Conservation (phyloP, 2,329 filamentous ascomycete genomes). For the Pestalotiopsis sp. region DNA sequence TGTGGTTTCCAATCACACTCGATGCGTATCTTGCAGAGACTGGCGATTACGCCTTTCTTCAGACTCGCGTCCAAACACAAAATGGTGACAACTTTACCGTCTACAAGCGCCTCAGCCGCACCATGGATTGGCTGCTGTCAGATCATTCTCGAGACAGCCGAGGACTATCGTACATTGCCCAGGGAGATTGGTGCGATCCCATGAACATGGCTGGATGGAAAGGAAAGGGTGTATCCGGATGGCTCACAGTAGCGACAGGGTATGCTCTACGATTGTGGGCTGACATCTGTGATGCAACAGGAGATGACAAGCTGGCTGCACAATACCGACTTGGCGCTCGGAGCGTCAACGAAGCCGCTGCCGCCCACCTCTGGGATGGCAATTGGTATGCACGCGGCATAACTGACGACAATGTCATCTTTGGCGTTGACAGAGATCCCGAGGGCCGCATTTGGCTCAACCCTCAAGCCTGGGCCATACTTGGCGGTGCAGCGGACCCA, state of each 20-base stretch:
- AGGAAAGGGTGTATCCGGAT: constrained; percentile 59
- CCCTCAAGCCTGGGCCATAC: constrained; percentile 58
- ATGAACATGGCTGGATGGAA: constrained; percentile 67
- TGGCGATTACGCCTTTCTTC: constrained; percentile 52
- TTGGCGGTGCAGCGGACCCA: constrained; percentile 51
- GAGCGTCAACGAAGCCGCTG: constrained; percentile 53
- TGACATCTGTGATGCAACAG: constrained; percentile 48
- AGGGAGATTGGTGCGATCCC: constrained; percentile 64
- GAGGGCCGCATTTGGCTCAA: constrained; percentile 63
- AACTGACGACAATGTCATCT: constrained; percentile 56
- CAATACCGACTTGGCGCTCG: constrained; percentile 48
- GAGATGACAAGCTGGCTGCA: constrained; percentile 40
- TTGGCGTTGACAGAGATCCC: constrained; percentile 52
- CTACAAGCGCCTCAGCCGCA: constrained; percentile 57
- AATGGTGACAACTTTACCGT: constrained; percentile 52
- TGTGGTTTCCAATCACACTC: constrained; percentile 58
- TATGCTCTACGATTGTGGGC: constrained; percentile 58
- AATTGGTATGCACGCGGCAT: constrained; percentile 62
- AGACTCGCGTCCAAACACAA: constrained; percentile 43
- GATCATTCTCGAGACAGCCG: constrained; percentile 48
- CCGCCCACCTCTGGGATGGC: constrained; percentile 57
- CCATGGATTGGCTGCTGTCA: constrained; percentile 59
- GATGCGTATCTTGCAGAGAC: constrained; percentile 60
- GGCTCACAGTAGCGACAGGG: constrained; percentile 59
- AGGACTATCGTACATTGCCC: constrained; percentile 59